Base-by-base conservation (phyloP, 139 green algal species). In the Chlamydomonas incerta region DNA sequence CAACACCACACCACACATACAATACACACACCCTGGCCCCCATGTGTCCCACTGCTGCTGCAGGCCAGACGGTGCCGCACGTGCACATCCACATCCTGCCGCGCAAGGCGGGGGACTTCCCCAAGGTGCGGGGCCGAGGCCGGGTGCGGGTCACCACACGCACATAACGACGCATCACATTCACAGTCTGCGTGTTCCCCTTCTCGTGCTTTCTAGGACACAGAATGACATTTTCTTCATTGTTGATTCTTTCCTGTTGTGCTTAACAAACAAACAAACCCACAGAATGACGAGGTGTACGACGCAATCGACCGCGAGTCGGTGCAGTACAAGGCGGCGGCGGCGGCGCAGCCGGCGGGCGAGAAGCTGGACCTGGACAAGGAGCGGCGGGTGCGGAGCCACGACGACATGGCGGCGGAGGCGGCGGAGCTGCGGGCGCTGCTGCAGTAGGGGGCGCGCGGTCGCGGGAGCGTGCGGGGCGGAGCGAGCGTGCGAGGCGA, bases 61-160 rank as follows among this genome's bases (percentile, higher is more conserved):
- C 79, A 85, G 97, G 97, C 0, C 97, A 99, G 87, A 99, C 96
- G 0, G 96, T 99, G 34, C 93, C 96, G 9, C 97, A 99, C 90
- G 95, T 99, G 34, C 98, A 99, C 91, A 90, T 99, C 1, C 98
- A 99, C 90, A 81, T 98, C 28, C 87, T 99, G 81, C 98, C 98
- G 0, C 87, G 98, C n/a, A 93, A 83, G 62, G 55, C 20, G 9
- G 55, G 55, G 8, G 41, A 50, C 41, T 50, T 50, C 41, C 41
- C 41, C 41, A 5, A 50, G 41, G 41, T 50, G 8, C 41, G 6
- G 41, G 41, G n/a, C n/a, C n/a, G n/a, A n/a, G n/a, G n/a, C n/a
- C n/a, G n/a, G n/a, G n/a, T n/a, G n/a, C n/a, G n/a, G n/a, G n/a
- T n/a, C n/a, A n/a, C n/a, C n/a, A n/a, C n/a, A n/a, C n/a, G n/a